phyloP scores from a whole-genome alignment of 2,329 filamentous ascomycete species.

The Pezicula carpinea region DNA sequence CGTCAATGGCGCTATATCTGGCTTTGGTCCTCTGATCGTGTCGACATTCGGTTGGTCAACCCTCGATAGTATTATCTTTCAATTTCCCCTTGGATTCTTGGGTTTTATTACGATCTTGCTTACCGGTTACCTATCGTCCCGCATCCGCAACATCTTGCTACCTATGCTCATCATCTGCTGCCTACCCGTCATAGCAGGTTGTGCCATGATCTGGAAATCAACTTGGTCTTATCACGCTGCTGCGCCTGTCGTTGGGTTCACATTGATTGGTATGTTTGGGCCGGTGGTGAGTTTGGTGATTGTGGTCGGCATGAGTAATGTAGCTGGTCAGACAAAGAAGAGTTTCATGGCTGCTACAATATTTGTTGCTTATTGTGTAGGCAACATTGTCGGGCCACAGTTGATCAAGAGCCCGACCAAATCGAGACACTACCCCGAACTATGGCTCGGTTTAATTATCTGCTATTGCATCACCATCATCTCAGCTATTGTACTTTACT shows the following conservation, averaged over 20 bases:
- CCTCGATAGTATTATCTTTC: conserved; percentile 63
- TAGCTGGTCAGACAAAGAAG: conserved; percentile 74
- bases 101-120: conserved; percentile 62
- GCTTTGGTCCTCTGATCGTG: conserved; percentile 69
- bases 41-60: conserved; percentile 64
- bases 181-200: conserved; percentile 70
- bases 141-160: conserved; percentile 58
- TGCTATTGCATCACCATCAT: conserved; percentile 60
- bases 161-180: conserved; percentile 61
- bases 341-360: conserved; percentile 70
- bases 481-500: conserved; percentile 50
- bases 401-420: conserved; percentile 65
- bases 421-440: conserved; percentile 60
- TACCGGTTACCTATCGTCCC: conserved; percentile 59
- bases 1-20: conserved; percentile 66
- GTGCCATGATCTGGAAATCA: conserved; percentile 69
- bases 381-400: conserved; percentile 73
- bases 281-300: conserved; percentile 62
- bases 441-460: conserved; percentile 67
- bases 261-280: conserved; percentile 69
- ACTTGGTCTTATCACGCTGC: conserved; percentile 59
- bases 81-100: conserved; percentile 69
- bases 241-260: conserved; percentile 65
- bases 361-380: conserved; percentile 71
- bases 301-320: conserved; percentile 58